Percentiles rank a stretch among this genome's conserved stretches.
These are phyloP conservation scores for Fusarium sambucinum DNA, from an alignment of 2,329 filamentous ascomycete species.

Conservation along the genomic window DNA sequence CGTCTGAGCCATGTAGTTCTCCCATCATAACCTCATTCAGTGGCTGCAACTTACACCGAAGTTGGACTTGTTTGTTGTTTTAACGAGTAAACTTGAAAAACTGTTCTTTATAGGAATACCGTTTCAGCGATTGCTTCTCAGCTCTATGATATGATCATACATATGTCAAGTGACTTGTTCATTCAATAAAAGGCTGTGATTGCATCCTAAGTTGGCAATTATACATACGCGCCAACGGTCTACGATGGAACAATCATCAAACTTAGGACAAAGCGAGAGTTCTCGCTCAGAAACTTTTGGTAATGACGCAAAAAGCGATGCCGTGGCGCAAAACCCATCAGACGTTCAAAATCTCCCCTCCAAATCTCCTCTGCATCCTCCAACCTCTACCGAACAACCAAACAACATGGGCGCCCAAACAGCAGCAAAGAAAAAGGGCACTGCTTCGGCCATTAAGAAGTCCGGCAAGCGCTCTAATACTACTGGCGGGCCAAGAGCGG, in stretches of 20 bases:
- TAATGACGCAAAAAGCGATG: conserved; percentile 47
- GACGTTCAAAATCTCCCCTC: conserved; percentile 42
- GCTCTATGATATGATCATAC: conserved; percentile 12
- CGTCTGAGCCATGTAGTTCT: conserved; percentile 2
- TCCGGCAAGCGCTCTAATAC: conserved; percentile 55
- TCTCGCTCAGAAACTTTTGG: conserved; percentile 47
- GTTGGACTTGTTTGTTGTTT: conserved; percentile 1
- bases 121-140: not conserved
- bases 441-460: conserved; percentile 58
- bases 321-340: conserved; percentile 28
- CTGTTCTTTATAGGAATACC: not conserved
- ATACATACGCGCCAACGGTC: conserved; percentile 14
- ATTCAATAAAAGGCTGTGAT: conserved; percentile 16
- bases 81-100: conserved; percentile 14
- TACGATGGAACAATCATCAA: conserved; percentile 49
- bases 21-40: conserved; percentile 8
- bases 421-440: conserved; percentile 57
- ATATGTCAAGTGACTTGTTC: conserved; percentile 36
- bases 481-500: conserved; percentile 47
- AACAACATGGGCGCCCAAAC: conserved; percentile 43
- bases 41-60: conserved; percentile 28
- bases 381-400: conserved; percentile 51
- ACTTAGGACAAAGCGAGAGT: conserved; percentile 44
- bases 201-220: conserved; percentile 5
- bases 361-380: conserved; percentile 48